These are phyloP conservation scores for Calonectria pteridis DNA, from an alignment of 2,329 filamentous ascomycete species.

Conservation along the genomic window DNA sequence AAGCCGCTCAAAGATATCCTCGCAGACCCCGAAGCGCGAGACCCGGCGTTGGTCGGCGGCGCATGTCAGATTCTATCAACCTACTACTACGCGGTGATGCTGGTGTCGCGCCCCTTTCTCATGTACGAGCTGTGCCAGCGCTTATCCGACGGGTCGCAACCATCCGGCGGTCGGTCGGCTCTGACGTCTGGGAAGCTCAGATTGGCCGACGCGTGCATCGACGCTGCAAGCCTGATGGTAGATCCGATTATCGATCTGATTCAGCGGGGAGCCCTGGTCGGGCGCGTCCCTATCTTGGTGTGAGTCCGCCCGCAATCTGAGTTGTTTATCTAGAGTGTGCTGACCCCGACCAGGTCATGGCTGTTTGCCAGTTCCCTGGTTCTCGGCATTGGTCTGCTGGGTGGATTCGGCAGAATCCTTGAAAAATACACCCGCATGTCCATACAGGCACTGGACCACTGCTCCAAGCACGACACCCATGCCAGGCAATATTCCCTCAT, in stretches of 20 bases:
- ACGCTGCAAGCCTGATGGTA: slow-evolving; percentile 66
- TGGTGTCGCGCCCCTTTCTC: slow-evolving; percentile 67
- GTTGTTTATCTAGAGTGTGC: neutral
- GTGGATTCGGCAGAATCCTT: slow-evolving; percentile 64
- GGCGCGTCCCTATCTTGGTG: slow-evolving; percentile 63
- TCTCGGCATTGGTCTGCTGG: slow-evolving; percentile 63
- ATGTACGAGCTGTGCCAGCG: slow-evolving; percentile 67
- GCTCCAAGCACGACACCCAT: slow-evolving; percentile 62
- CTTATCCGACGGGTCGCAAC: slow-evolving; percentile 50
- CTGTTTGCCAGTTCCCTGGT: slow-evolving; percentile 66
- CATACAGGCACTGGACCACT: slow-evolving; percentile 62
- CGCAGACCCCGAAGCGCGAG: slow-evolving; percentile 27
- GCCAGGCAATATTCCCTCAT: slow-evolving; percentile 67
- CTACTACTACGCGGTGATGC: slow-evolving; percentile 70
- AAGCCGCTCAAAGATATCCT: slow-evolving; percentile 57
- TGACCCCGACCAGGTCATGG: slow-evolving; percentile 58
- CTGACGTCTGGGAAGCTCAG: slow-evolving; percentile 60
- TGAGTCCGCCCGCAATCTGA: slow-evolving; percentile 47
- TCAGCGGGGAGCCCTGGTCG: slow-evolving; percentile 55
- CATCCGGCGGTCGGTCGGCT: slow-evolving; percentile 31
- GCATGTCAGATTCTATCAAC: slow-evolving; percentile 65
- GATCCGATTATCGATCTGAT: slow-evolving; percentile 61
- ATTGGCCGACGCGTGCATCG: slow-evolving; percentile 67
- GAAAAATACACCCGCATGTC: slow-evolving; percentile 63
- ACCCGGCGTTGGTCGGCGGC: slow-evolving; percentile 54